Percentiles rank a stretch among this genome's conserved stretches.
Evolutionary conservation across 768 basidiomycete species (phyloP).

Genomic region (Psilocybe cyanescens): DNA sequence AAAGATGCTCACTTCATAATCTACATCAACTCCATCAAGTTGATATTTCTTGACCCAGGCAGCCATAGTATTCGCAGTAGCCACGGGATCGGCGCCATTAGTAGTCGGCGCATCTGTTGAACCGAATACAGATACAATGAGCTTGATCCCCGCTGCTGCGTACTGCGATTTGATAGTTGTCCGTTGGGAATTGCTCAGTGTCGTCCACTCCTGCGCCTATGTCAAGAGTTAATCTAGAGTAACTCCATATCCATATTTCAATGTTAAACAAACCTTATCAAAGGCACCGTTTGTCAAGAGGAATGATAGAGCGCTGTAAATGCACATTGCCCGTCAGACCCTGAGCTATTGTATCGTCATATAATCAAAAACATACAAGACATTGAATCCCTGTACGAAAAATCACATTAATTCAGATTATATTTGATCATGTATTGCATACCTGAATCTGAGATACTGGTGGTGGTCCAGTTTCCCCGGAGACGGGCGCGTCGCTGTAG

Average conservation of each 20-base stretch:
- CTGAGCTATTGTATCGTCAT: too few species aligned
- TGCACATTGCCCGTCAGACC: background rate
- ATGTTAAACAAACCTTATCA: slow-evolving; percentile 47
- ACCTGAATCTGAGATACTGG: slow-evolving; percentile 48
- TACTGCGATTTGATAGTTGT: slow-evolving; percentile 54
- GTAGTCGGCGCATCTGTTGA: slow-evolving; percentile 60
- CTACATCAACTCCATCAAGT: slow-evolving; percentile 77
- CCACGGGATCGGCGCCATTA: slow-evolving; percentile 57
- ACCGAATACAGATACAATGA: slow-evolving; percentile 67
- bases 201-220: slow-evolving; percentile 56
- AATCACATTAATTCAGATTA: background rate
- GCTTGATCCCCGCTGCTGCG: slow-evolving; percentile 57
- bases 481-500: slow-evolving; percentile 42
- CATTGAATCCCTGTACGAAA: slow-evolving; percentile 54
- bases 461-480: slow-evolving; percentile 54
- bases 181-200: slow-evolving; percentile 47
- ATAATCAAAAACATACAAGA: slow-evolving; percentile 44
- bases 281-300: slow-evolving; percentile 55
- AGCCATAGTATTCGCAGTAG: slow-evolving; percentile 66
- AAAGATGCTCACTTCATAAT: slow-evolving; percentile 54
- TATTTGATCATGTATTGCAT: slow-evolving; percentile 6
- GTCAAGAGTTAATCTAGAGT: background rate
- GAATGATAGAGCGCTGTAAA: slow-evolving; percentile 51
- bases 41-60: slow-evolving; percentile 63
- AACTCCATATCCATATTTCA: background rate